Conservation (phyloP, 345 rosid genomes). For the Alliaria petiolata region DNA sequence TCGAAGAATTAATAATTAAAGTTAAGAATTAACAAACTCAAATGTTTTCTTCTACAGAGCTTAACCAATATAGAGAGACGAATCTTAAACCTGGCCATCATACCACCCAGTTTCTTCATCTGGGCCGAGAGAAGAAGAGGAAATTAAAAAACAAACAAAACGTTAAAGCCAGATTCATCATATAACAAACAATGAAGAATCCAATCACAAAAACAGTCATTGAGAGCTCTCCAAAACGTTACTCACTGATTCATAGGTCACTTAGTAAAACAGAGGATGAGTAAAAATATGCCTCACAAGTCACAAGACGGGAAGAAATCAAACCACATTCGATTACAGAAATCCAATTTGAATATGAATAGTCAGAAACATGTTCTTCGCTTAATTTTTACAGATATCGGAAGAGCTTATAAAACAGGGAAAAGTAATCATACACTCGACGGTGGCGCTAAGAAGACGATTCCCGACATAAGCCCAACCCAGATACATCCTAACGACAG, state of each 20-base stretch:
- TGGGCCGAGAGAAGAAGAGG: constrained; percentile 28
- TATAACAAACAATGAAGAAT: background rate
- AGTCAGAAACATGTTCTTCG: background rate
- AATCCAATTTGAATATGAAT: background rate
- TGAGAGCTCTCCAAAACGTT: background rate
- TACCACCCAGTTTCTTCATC: constrained; percentile 99
- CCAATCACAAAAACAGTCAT: background rate
- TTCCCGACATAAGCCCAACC: constrained; percentile 99
- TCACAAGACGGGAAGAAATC: background rate
- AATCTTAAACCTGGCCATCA: constrained; percentile 74
- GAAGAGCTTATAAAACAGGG: background rate
- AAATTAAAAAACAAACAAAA: background rate
- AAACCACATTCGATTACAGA: background rate
- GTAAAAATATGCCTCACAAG: background rate
- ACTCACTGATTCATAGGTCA: background rate
- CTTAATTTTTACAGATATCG: background rate
- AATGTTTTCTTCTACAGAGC: background rate
- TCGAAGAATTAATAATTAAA: background rate
- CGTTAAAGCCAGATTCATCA: background rate
- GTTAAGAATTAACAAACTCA: background rate
- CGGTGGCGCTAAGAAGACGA: constrained; percentile 93
- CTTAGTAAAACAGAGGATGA: background rate
- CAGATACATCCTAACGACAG: constrained; percentile 89
- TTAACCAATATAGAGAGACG: background rate
- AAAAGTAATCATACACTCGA: constrained; percentile 51